Evolutionary conservation across 306 rosid genomes (phyloP).

Genomic region (Cercis canadensis): DNA sequence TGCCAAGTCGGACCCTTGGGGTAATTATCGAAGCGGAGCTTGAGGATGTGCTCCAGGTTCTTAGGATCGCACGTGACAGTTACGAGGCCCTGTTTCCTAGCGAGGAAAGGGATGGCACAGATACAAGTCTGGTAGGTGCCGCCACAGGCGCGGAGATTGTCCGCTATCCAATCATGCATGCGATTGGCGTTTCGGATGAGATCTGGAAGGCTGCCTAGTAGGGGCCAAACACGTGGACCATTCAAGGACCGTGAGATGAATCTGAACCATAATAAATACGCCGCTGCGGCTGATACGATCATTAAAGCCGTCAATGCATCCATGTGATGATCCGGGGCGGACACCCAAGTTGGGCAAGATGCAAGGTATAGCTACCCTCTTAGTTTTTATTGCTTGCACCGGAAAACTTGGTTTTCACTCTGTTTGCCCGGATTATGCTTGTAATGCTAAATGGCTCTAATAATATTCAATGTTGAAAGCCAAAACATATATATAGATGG

Average conservation of each 20-base stretch:
- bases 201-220: constrained; percentile 83
- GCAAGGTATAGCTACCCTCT: no score
- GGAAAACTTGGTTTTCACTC: no score
- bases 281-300: constrained; percentile 55
- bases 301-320: constrained; percentile 58
- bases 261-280: constrained; percentile 74
- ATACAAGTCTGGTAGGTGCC: constrained; percentile 96
- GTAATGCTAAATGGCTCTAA: no score
- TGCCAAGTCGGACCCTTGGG: constrained; percentile 97
- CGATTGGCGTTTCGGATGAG: constrained; percentile 65
- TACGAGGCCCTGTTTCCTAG: constrained; percentile 71
- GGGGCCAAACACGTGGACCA: constrained; percentile 96
- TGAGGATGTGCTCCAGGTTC: constrained; percentile 83
- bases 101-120: constrained; percentile 68
- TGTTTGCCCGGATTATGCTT: no score
- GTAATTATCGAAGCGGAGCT: constrained; percentile 81
- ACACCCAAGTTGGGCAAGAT: no score
- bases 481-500: no score
- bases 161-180: constrained; percentile 94
- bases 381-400: no score
- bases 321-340: constrained; percentile 44
- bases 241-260: constrained; percentile 49
- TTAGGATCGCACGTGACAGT: constrained; percentile 95
- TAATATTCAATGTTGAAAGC: no score
- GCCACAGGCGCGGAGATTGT: constrained; percentile 73